phyloP scores from a whole-genome alignment of 257 asterid species.

The Nemophila menziesii region DNA sequence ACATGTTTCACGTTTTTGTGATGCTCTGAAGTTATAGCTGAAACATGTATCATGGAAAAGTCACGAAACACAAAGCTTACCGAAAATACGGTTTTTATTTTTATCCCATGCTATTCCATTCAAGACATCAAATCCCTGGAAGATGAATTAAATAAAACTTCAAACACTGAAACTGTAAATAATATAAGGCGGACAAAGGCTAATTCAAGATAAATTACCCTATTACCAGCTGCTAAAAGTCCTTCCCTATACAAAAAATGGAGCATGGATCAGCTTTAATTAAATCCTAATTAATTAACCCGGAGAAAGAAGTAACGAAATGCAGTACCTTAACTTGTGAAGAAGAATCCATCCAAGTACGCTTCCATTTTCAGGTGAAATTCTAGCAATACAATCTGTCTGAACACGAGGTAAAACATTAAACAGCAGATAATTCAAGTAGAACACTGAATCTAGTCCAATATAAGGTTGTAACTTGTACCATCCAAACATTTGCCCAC shows the following conservation, averaged over 20 bases:
- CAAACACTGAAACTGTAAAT: neutral
- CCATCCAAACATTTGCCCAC: slow-evolving; percentile 94
- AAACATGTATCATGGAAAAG: neutral
- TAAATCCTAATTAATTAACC: neutral
- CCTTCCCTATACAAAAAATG: slow-evolving; percentile 34
- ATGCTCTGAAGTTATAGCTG: slow-evolving; percentile 2
- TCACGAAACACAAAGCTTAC: slow-evolving; percentile 23
- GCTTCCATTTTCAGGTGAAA: slow-evolving; percentile 47
- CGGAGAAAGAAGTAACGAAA: neutral
- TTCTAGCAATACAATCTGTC: slow-evolving; percentile 95
- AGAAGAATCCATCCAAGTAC: slow-evolving; percentile 84
- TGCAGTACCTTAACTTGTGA: slow-evolving; percentile 47
- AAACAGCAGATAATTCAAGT: neutral
- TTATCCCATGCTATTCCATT: slow-evolving; percentile 95
- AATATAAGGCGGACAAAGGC: slow-evolving; percentile 1
- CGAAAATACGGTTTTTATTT: slow-evolving; percentile 44
- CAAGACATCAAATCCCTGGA: slow-evolving; percentile 66
- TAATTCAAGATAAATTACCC: slow-evolving; percentile 21
- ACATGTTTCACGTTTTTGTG: neutral
- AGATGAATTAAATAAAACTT: slow-evolving; percentile 8
- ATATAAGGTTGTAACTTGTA: slow-evolving; percentile 3
- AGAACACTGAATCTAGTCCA: neutral
- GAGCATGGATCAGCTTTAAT: slow-evolving; percentile 10
- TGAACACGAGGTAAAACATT: slow-evolving; percentile 14
- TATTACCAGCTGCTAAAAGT: slow-evolving; percentile 33